Percentiles rank a stretch among this genome's conserved stretches.
Evolutionary conservation across 1,139 yeast genomes (phyloP).

Genomic region (Diutina scorzettiae): DNA sequence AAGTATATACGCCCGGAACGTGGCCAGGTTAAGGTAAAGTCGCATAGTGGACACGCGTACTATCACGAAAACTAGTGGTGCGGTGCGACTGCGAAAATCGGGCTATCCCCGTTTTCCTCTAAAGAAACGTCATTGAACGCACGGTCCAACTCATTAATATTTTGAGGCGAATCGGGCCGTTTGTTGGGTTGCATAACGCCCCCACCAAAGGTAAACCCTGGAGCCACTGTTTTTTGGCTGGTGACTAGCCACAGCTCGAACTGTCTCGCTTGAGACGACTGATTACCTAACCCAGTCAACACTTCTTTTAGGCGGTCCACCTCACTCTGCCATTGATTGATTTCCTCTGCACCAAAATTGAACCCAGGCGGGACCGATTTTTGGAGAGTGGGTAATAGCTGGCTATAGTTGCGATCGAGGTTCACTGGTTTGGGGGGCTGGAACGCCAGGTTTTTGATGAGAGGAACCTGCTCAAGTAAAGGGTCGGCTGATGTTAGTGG

Average conservation of each 20-base stretch:
- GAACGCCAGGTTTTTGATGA: neutral
- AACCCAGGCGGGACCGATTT: neutral
- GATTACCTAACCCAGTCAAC: neutral
- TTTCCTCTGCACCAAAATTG: neutral
- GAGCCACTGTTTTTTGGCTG: neutral
- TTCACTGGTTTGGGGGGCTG: neutral
- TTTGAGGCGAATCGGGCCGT: too few species aligned
- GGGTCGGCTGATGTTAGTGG: slow-evolving; percentile 1
- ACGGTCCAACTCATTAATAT: too few species aligned
- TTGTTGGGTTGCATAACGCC: slow-evolving; percentile 1
- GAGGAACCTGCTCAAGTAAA: neutral
- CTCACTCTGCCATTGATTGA: neutral
- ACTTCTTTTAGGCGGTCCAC: neutral
- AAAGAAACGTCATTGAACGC: too few species aligned
- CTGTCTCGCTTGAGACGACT: neutral
- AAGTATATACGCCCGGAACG: neutral
- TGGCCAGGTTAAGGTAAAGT: neutral
- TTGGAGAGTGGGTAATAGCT: neutral
- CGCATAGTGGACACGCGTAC: too few species aligned
- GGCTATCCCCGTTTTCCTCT: too few species aligned
- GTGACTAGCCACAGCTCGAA: neutral
- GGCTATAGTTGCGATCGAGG: neutral
- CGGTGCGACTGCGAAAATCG: too few species aligned
- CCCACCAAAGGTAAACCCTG: slow-evolving; percentile 5
- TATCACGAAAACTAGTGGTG: too few species aligned